Evolutionary conservation across 768 basidiomycete species (phyloP).

Genomic region (Trametes elegans): DNA sequence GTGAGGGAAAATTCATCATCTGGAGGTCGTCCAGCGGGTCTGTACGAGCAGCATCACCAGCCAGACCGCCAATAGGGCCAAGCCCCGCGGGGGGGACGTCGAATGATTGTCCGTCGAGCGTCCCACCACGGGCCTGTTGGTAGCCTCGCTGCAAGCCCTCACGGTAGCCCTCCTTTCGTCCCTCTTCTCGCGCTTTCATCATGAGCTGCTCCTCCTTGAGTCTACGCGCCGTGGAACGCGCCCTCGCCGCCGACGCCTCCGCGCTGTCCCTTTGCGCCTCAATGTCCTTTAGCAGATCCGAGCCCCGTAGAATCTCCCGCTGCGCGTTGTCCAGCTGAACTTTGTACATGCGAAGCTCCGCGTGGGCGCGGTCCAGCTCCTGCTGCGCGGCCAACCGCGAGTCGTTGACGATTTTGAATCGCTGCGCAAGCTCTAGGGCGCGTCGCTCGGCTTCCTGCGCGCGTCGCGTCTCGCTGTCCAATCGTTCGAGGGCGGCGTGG

Average conservation of each 20-base stretch:
- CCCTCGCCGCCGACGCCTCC: constrained; percentile 44
- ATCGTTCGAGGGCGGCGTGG: constrained; percentile 28
- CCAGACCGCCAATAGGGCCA: not conserved
- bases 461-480: constrained; percentile 42
- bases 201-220: constrained; percentile 42
- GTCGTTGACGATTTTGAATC: constrained; percentile 40
- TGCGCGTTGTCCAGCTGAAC: constrained; percentile 44
- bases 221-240: constrained; percentile 43
- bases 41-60: constrained; percentile 1
- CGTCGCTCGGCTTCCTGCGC: constrained; percentile 45
- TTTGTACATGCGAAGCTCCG: constrained; percentile 47
- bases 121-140: constrained; percentile 20
- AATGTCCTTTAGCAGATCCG: constrained; percentile 42
- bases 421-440: constrained; percentile 44
- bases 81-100: constrained; percentile 12
- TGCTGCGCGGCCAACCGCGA: constrained; percentile 38
- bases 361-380: constrained; percentile 35
- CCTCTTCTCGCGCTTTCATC: constrained; percentile 43
- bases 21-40: constrained; percentile 15
- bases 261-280: constrained; percentile 43
- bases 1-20: constrained; percentile 14
- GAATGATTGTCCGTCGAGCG: not conserved
- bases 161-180: constrained; percentile 38
- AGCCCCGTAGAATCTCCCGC: constrained; percentile 42
- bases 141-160: constrained; percentile 36